Base-by-base conservation (phyloP, 345 rosid species). In the Populus euphratica region DNA sequence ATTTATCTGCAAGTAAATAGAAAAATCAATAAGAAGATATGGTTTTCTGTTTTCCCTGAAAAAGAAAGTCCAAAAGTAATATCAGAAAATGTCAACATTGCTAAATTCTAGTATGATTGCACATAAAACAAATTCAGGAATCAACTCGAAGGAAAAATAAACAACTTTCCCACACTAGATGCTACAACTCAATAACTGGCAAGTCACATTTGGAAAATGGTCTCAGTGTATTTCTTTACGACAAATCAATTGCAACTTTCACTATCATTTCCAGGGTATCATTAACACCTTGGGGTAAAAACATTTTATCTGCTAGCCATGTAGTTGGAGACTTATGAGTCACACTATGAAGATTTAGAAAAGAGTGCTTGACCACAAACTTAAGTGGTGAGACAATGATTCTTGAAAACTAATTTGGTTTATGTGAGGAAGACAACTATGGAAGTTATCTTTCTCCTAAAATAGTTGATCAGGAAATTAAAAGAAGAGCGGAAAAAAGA, bases 1-100 rank as follows among this genome's bases (percentile, higher is more conserved):
- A 72, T 90, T 96, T 84, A 90, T 86, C 79, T 77, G 83, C 85
- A 93, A 83, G 80, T 86, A 86, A 84, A 86, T 87, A 49, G 99
- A 89, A 85, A 96, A 92, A 83, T 96, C 99, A 82, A 96, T 96
- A 54, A 93, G 92, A 74, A 96, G 97, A 88, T 84, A 87, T 12
- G 98, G 93, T 72, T 82, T 80, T 41, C 83, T 86, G 68, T 61
- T 87, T 80, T 88, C 88, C 92, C 99, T 95, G 93, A 73, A 81
- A 68, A 25, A 68, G 47, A 31, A n/a, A 20, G 59, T 68, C 52
- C 12, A 31, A 20, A 52, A 20, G 39, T 62, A 56, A 38, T 47
- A 27, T 56, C 62, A 69, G 20, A 27, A 69, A 21, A 67, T 49
- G 36, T 16, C 35, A 52, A 29, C 2, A 4, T 27, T 8, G 23